phyloP scores from a whole-genome alignment of 2,329 filamentous ascomycete species.

The Calonectria pseudoturangicola region DNA sequence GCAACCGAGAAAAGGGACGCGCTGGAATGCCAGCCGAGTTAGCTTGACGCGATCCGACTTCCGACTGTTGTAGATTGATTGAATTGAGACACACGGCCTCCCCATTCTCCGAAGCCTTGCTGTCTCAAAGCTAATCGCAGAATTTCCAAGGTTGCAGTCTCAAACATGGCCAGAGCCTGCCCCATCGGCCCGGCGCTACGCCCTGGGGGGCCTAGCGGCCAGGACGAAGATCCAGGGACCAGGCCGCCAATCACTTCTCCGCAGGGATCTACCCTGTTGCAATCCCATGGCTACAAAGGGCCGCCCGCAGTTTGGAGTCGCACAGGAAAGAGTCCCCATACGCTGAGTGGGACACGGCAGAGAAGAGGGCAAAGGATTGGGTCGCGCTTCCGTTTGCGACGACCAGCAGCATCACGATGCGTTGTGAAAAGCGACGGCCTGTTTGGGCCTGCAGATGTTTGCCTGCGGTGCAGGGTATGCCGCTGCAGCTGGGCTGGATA shows the following conservation, averaged over 20 bases:
- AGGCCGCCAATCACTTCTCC: constrained; percentile 30
- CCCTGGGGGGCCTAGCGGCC: constrained; percentile 3
- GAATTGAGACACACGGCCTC: constrained; percentile 24
- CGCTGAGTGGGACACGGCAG: constrained; percentile 15
- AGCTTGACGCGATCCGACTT: constrained; percentile 12
- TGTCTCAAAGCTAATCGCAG: constrained; percentile 21
- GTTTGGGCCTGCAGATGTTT: constrained; percentile 1
- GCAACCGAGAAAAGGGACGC: constrained; percentile 19
- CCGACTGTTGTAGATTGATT: constrained; percentile 25
- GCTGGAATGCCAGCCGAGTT: constrained; percentile 27
- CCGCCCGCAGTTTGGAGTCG: constrained; percentile 14
- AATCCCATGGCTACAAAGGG: neutral
- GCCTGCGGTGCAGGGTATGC: constrained; percentile 12
- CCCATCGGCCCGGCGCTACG: constrained; percentile 23
- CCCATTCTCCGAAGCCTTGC: constrained; percentile 4
- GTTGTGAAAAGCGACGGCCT: neutral
- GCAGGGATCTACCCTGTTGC: constrained; percentile 29
- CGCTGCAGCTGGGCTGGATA: constrained; percentile 8
- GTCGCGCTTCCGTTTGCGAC: constrained; percentile 29
- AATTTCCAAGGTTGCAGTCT: constrained; percentile 25
- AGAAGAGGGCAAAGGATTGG: constrained; percentile 24
- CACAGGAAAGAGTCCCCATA: neutral
- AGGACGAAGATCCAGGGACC: constrained; percentile 16
- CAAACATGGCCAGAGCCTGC: constrained; percentile 29
- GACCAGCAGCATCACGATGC: constrained; percentile 27